Conservation (phyloP, 179 eudicot genomes). For the Gypsophila paniculata region DNA sequence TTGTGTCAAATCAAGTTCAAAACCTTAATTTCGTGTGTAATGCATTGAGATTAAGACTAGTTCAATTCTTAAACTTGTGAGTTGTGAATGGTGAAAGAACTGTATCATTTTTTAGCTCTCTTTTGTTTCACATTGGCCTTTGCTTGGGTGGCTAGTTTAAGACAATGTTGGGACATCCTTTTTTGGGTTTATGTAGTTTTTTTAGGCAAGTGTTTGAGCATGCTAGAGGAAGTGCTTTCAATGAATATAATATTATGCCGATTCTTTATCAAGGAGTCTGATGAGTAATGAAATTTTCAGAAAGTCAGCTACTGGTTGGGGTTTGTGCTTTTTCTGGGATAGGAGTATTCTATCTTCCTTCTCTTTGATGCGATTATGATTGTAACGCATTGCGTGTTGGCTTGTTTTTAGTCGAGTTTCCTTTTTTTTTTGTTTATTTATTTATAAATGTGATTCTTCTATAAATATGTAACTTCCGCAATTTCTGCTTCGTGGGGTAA, state of each 20-base stretch:
- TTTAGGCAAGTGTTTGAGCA: not conserved
- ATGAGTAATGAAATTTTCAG: not conserved
- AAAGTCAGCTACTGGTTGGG: slow-evolving; percentile 2
- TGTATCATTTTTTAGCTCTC: not conserved
- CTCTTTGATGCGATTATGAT: not conserved
- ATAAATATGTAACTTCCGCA: not conserved
- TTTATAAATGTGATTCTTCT: not conserved
- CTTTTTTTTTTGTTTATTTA: too few species aligned
- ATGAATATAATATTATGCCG: not conserved
- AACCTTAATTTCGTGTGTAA: not conserved
- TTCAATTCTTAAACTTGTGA: slow-evolving; percentile 1
- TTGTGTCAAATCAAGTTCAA: not conserved
- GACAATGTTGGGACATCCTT: not conserved
- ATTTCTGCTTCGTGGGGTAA: not conserved
- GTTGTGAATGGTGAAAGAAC: not conserved
- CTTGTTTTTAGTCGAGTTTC: not conserved
- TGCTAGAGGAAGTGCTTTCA: not conserved
- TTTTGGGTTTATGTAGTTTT: not conserved
- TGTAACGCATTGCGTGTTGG: not conserved
- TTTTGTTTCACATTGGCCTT: not conserved
- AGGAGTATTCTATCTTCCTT: not conserved
- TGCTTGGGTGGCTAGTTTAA: not conserved
- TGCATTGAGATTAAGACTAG: not conserved
- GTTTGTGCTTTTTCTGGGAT: not conserved
- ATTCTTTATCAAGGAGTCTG: too few species aligned